These are phyloP conservation scores for Lachancea waltii DNA, from an alignment of 805 yeast species.

Conservation along the genomic window DNA sequence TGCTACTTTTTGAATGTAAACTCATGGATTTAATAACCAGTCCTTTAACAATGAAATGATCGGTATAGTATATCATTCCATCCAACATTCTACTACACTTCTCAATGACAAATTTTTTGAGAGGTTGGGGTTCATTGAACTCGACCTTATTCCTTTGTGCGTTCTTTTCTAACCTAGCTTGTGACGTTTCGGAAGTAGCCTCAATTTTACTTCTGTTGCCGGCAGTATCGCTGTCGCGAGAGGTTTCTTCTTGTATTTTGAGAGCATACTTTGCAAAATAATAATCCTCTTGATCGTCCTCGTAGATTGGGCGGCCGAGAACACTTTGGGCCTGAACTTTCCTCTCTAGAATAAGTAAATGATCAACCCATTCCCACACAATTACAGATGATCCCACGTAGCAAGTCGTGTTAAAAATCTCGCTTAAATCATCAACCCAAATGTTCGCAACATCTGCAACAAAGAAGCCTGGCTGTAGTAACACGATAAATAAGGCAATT, in stretches of 20 bases:
- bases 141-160: too few relatives aligned
- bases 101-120: constrained; percentile 7
- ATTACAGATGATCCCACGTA: constrained; percentile 64
- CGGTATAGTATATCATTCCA: constrained; percentile 41
- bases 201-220: neutral
- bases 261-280: constrained; percentile 28
- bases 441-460: constrained; percentile 69
- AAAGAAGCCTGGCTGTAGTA: constrained; percentile 61
- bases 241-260: constrained; percentile 24
- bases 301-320: constrained; percentile 67
- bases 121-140: constrained; percentile 6
- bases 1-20: constrained; percentile 23
- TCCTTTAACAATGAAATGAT: constrained; percentile 50
- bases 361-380: constrained; percentile 83
- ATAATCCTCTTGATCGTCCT: constrained; percentile 45
- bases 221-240: constrained; percentile 12
- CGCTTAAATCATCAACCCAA: constrained; percentile 71
- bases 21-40: constrained; percentile 48
- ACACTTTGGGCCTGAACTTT: constrained; percentile 62
- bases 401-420: constrained; percentile 65
- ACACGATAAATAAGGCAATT: constrained; percentile 48
- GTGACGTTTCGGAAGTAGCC: too few relatives aligned
- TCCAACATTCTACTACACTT: constrained; percentile 31
- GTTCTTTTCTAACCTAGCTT: too few relatives aligned
- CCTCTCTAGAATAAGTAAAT: constrained; percentile 51